Conservation (phyloP, 345 rosid genomes). For the Eucalyptus polyanthemos region DNA sequence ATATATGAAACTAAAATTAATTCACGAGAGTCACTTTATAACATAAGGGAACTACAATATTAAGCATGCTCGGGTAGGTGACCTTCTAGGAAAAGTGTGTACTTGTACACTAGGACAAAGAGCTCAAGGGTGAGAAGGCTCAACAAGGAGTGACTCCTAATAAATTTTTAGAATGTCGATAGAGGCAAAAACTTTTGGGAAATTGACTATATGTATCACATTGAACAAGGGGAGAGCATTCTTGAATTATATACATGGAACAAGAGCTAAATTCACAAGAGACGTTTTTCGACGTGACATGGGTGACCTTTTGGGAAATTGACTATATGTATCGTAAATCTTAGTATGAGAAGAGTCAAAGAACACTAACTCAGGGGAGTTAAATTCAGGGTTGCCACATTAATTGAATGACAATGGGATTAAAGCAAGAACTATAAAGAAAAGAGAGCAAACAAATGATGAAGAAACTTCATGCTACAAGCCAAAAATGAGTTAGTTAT, state of each 20-base stretch:
- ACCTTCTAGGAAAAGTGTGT: not conserved
- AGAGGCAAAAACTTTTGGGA: not conserved
- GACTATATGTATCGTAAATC: not conserved
- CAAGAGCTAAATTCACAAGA: not conserved
- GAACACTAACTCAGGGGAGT: not conserved
- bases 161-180: not conserved
- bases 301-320: not conserved
- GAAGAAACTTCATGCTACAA: not conserved
- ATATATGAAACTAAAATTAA: no score
- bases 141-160: fast-evolving
- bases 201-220: not conserved
- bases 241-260: not conserved
- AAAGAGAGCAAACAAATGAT: not conserved
- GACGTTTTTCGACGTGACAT: not conserved
- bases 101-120: not conserved
- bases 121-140: not conserved
- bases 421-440: not conserved
- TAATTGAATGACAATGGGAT: not conserved
- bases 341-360: not conserved
- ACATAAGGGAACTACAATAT: not conserved
- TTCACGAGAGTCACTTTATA: not conserved
- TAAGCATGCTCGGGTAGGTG: not conserved
- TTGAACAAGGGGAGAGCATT: not conserved
- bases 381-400: not conserved
- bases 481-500: not conserved